Evolutionary conservation across 495 filamentous ascomycete genomes (phyloP).

Genomic region (Aspergillus cristatus): DNA sequence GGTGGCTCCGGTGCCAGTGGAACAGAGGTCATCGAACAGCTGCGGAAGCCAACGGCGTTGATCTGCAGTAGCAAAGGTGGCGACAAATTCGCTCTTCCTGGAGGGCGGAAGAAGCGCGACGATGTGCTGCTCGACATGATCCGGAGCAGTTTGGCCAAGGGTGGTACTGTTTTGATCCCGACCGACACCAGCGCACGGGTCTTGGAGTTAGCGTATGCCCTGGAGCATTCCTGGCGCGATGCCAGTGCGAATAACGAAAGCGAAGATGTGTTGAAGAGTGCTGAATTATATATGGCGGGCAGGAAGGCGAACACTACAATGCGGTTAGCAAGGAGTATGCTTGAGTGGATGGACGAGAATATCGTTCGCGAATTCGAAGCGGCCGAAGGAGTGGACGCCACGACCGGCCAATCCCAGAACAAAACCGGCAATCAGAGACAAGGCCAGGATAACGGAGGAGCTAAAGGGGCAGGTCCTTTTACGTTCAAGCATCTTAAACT

Average conservation of each 20-base stretch:
- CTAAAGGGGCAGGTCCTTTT: conserved; percentile 62
- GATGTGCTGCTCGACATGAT: conserved; percentile 77
- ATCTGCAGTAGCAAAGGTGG: conserved; percentile 83
- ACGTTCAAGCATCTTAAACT: conserved; percentile 80
- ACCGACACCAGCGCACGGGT: conserved; percentile 91
- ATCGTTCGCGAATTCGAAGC: conserved; percentile 88
- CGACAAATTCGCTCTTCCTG: conserved; percentile 57
- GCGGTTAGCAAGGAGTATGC: conserved; percentile 83
- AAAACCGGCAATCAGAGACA: conserved; percentile 28
- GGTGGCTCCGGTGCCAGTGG: conserved; percentile 72
- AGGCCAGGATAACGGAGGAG: conserved; percentile 24
- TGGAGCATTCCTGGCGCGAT: conserved; percentile 85
- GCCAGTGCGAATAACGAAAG: conserved; percentile 40
- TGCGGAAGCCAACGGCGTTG: conserved; percentile 86
- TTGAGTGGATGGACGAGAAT: conserved; percentile 98
- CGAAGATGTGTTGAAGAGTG: conserved; percentile 49
- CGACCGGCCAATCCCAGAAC: conserved; percentile 34
- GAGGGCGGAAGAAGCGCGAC: conserved; percentile 71
- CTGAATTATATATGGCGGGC: conserved; percentile 74
- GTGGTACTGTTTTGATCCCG: conserved; percentile 90
- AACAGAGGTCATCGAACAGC: conserved; percentile 82
- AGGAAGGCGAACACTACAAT: conserved; percentile 73
- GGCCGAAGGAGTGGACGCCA: conserved; percentile 43
- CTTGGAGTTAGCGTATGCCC: conserved; percentile 81
- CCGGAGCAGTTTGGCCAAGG: conserved; percentile 61